These are phyloP conservation scores for Raphidocelis subcapitata DNA, from an alignment of 139 green algal species.

Conservation along the genomic window DNA sequence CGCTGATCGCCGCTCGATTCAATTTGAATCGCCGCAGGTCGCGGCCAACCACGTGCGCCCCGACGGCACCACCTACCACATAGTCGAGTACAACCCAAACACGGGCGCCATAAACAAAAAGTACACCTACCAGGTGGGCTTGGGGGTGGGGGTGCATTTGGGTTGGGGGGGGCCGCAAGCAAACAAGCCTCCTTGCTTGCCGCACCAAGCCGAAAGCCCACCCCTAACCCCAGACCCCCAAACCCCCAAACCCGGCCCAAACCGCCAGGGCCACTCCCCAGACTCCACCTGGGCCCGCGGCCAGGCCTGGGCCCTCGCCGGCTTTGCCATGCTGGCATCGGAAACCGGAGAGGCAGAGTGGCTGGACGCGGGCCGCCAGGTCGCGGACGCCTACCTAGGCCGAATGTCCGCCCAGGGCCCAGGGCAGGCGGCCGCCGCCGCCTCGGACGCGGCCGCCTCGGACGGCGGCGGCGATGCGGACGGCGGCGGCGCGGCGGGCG, in stretches of 20 bases:
- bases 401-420: constrained; percentile 6
- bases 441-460: too few species aligned
- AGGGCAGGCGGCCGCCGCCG: background rate
- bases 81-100: constrained; percentile 19
- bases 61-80: constrained; percentile 27
- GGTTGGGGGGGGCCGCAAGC: too few species aligned
- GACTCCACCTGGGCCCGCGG: constrained; percentile 13
- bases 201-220: too few species aligned
- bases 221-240: too few species aligned
- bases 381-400: background rate
- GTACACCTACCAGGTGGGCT: constrained; percentile 25
- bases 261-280: background rate
- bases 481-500: too few species aligned
- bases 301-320: constrained; percentile 5
- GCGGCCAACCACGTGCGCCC: constrained; percentile 22
- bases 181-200: too few species aligned
- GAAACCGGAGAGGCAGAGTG: background rate
- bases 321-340: background rate
- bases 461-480: too few species aligned
- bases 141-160: too few species aligned
- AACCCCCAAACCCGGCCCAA: too few species aligned
- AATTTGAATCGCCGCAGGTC: background rate
- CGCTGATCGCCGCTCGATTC: background rate
- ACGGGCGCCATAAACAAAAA: background rate
- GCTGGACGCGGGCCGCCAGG: background rate